A percentile compares a stretch with the other conserved stretches of the same genome.
Conservation (phyloP, 2,329 filamentous ascomycete genomes). For the Biscogniauxia marginata region DNA sequence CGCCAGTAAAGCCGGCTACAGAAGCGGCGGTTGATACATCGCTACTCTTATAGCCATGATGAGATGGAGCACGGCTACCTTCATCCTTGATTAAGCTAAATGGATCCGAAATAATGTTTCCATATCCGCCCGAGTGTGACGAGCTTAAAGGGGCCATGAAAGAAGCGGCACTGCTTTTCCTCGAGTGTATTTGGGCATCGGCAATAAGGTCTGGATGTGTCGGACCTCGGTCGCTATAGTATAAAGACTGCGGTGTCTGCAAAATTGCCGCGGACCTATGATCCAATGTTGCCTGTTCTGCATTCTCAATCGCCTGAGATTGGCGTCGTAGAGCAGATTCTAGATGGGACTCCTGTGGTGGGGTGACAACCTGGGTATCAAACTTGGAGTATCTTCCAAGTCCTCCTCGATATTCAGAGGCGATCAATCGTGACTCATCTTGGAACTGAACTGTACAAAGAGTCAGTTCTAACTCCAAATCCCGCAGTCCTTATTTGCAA, state of each 20-base stretch:
- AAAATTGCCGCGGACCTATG: conserved; percentile 22
- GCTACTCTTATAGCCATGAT: conserved; percentile 33
- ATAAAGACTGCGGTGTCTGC: conserved; percentile 26
- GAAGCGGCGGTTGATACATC: conserved; percentile 41
- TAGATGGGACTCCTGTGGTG: conserved; percentile 28
- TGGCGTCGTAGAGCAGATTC: conserved; percentile 27
- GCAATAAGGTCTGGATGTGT: conserved; percentile 20
- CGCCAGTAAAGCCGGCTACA: conserved; percentile 36
- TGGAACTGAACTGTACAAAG: conserved; percentile 64
- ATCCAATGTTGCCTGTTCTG: conserved; percentile 22
- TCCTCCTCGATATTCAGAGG: conserved; percentile 84
- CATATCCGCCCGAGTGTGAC: conserved; percentile 26
- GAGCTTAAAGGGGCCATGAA: conserved; percentile 26
- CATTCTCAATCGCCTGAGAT: conserved; percentile 18
- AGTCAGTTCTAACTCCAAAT: conserved; percentile 9
- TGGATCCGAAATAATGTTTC: conserved; percentile 19
- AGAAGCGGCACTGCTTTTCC: conserved; percentile 26
- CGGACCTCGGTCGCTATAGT: conserved; percentile 26
- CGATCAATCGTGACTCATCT: conserved; percentile 87
- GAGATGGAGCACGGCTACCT: conserved; percentile 15
- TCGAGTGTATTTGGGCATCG: conserved; percentile 28
- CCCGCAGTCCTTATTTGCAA: not conserved
- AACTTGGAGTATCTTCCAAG: conserved; percentile 67
- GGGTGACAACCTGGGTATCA: conserved; percentile 37
- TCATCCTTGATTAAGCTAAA: conserved; percentile 28